Evolutionary conservation across 345 rosid species (phyloP), one percentile per base, ranked within the genome.

Genomic region (Moricandia moricandioides): DNA sequence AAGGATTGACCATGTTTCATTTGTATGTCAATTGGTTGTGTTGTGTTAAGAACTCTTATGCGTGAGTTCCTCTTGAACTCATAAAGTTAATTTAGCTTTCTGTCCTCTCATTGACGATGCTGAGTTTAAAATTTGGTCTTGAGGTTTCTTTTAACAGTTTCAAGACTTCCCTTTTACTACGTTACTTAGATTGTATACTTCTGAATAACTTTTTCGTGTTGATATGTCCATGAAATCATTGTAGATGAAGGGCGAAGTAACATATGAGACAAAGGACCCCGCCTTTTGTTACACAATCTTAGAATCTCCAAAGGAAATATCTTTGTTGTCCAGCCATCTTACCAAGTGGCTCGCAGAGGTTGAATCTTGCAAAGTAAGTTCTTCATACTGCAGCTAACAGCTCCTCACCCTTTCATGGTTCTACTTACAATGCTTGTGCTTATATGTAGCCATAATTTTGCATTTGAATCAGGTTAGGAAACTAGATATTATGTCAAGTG

Each of bases 181-280:
- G 3, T 49, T 67, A 6, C 61, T 39, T 70, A 3, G 55, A 18
- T 72, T 30, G 40, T 45, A 60, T 71, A 59, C 18, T 24, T 34
- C 26, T 26, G 11, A 56, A 55, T 40, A 64, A 2, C 33, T 47
- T 8, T 10, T 52, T 68, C 6, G 30, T 58, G 30, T 58, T 70
- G 61, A 49, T 72, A 70, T 66, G 5, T 45, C 76, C 47, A 76
- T 81, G 39, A 40, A 69, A 57, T 65, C 78, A 68, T 70, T 74
- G 71, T 80, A 91, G 97, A 77, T 81, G 71, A 87, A 84, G 75
- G 95, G 97, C 72, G 96, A 94, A 84, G 83, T 94, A 81, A 91
- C 90, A 35, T 93, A 91, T 40, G 92, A 88, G 77, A 45, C 76
- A 75, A 94, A 88, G 83, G 95, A 94, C 74, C 86, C 88, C 3